Evolutionary conservation across 495 filamentous ascomycete species (phyloP).

Genomic region (Amniculicola lignicola): DNA sequence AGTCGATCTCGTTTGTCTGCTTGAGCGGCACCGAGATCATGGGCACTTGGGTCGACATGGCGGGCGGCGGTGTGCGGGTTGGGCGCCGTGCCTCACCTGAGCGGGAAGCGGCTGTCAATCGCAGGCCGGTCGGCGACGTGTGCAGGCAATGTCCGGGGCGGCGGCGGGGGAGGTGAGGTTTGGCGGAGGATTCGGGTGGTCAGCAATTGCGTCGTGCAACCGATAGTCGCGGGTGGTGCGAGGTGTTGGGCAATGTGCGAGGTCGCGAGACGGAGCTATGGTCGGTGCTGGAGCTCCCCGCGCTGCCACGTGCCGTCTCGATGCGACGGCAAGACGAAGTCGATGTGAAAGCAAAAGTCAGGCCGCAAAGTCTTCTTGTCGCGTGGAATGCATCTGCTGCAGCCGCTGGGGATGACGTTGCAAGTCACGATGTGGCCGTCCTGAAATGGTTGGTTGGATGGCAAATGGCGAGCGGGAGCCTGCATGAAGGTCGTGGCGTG

Average conservation of each 20-base stretch:
- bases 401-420: conserved; percentile 32
- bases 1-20: conserved; percentile 99
- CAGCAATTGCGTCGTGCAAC: neutral
- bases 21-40: conserved; percentile 94
- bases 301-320: too few relatives aligned
- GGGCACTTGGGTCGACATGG: conserved; percentile 71
- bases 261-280: too few relatives aligned
- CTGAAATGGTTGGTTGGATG: conserved; percentile 13
- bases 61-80: too few relatives aligned
- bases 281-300: too few relatives aligned
- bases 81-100: too few relatives aligned
- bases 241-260: too few relatives aligned
- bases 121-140: too few relatives aligned
- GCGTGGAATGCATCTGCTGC: conserved; percentile 8
- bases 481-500: conserved; percentile 17
- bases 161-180: too few relatives aligned
- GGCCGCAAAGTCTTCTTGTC: neutral
- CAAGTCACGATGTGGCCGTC: conserved; percentile 27
- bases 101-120: too few relatives aligned
- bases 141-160: too few relatives aligned
- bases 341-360: neutral
- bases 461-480: conserved; percentile 16
- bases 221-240: too few relatives aligned
- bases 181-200: conserved; percentile 8
- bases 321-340: too few relatives aligned